Base-by-base conservation (phyloP, 352 stramenopile genomes). In the Pythium vanterpoolii region DNA sequence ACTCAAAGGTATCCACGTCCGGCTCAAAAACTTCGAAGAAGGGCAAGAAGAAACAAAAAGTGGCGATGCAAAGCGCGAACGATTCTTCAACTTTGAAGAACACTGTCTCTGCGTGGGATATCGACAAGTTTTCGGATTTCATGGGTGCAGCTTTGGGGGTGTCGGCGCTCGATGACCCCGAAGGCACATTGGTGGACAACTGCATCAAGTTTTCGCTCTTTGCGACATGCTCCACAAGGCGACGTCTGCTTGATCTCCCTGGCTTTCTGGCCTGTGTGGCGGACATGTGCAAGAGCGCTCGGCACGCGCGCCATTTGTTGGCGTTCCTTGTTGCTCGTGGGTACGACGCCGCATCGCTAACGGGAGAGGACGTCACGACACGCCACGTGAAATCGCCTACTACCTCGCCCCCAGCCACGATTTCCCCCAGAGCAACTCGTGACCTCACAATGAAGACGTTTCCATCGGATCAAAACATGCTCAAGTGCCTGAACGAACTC, bases 401-500 rank as follows among this genome's bases (percentile, higher is more conserved):
- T 16, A n/a, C 26, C 16, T 53, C 46, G 6, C 19, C 46, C 5
- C 13, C 46, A n/a, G 3, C 28, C 5, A 5, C n/a, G 10, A n/a
- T 53, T 5, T 5, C 27, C 3, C 3, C 28, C 39, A 4, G 24
- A 36, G 19, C 5, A 7, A 19, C 10, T n/a, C n/a, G n/a, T 1
- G 19, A 19, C 2, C 36, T 52, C 21, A 39, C 33, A 7, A 55
- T 70, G 51, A 51, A 54, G 39, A 33, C 51, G 14, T 92, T 92
- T 45, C 51, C 76, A 42, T 64, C 80, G 5, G 84, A 94, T 34
- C 76, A 90, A 26, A 92, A 87, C 60, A 72, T 94, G 45, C 66
- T 94, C 21, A 89, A 87, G 54, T 94, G 84, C 59, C 49, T 94
- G 14, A 64, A 86, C n/a, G 70, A 76, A 7, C 33, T 93, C 23